These are phyloP conservation scores for Arxiozyma bovina DNA, from an alignment of 1,139 yeast species.

Conservation along the genomic window DNA sequence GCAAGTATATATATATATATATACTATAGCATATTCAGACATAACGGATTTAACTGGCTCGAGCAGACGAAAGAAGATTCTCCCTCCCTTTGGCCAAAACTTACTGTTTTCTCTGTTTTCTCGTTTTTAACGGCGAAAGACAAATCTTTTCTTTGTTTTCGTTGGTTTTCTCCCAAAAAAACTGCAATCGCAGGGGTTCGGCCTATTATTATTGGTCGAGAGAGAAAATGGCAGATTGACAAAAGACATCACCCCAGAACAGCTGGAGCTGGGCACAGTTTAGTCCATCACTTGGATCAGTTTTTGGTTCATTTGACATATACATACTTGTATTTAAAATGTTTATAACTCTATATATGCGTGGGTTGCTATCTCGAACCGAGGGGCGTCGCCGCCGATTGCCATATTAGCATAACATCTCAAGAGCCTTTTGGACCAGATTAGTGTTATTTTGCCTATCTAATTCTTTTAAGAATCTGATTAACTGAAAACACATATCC, in stretches of 20 bases:
- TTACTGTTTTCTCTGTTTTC: not conserved
- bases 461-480: constrained; percentile 39
- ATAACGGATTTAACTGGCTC: not conserved
- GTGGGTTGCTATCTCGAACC: too few relatives aligned
- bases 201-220: not conserved
- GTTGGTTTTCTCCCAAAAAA: not conserved
- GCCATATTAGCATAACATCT: constrained; percentile 8
- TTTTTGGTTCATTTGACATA: too few relatives aligned
- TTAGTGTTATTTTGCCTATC: constrained; percentile 30
- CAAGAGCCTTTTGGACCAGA: constrained; percentile 22
- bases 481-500: constrained; percentile 42
- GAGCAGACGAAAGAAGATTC: not conserved
- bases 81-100: not conserved
- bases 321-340: too few relatives aligned
- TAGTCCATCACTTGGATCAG: not conserved
- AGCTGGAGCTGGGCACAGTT: not conserved
- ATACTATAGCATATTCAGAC: too few relatives aligned
- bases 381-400: not conserved
- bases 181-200: not conserved
- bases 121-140: not conserved
- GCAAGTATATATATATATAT: not conserved
- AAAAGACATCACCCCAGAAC: not conserved
- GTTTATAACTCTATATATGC: not conserved
- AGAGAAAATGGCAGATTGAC: not conserved
- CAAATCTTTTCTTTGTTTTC: not conserved